Conservation (phyloP, 208 protist species). For the Tetramitus jugosus region DNA sequence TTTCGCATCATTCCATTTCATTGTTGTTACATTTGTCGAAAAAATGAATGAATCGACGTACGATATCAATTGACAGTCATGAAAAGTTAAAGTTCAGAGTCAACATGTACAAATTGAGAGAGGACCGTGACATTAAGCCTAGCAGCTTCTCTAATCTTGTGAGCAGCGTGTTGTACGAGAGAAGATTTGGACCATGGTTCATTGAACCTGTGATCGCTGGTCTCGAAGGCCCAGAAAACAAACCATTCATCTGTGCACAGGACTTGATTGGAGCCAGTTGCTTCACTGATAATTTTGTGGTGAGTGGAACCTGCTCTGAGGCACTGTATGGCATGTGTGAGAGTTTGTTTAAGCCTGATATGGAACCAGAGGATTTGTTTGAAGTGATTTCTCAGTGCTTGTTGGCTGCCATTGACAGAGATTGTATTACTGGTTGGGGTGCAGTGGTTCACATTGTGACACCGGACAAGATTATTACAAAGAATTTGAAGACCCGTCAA, state of each 20-base stretch:
- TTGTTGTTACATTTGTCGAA: background rate
- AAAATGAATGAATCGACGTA: background rate
- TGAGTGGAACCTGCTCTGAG: slow-evolving; percentile 85
- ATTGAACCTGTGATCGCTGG: slow-evolving; percentile 93
- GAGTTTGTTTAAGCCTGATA: slow-evolving; percentile 80
- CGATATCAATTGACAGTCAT: slow-evolving; percentile 27
- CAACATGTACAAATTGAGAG: slow-evolving; percentile 61
- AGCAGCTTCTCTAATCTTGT: slow-evolving; percentile 51
- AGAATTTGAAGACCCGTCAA: slow-evolving; percentile 37
- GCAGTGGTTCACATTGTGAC: slow-evolving; percentile 71
- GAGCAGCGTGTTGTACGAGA: slow-evolving; percentile 56
- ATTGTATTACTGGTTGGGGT: slow-evolving; percentile 93
- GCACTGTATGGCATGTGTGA: slow-evolving; percentile 96
- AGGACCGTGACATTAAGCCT: slow-evolving; percentile 61
- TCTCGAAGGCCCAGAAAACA: slow-evolving; percentile 68
- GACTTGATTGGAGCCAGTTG: slow-evolving; percentile 90
- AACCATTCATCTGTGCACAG: slow-evolving; percentile 85
- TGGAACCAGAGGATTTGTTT: slow-evolving; percentile 91
- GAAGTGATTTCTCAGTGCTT: slow-evolving; percentile 81
- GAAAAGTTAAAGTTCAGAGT: slow-evolving; percentile 50
- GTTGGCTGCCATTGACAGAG: slow-evolving; percentile 87
- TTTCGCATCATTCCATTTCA: background rate
- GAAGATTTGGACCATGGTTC: slow-evolving; percentile 95
- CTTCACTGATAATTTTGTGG: slow-evolving; percentile 90
- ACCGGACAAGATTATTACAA: slow-evolving; percentile 40